Evolutionary conservation across 495 filamentous ascomycete genomes (phyloP), one percentile per base, ranked within the genome.

Genomic region (Xylaria castorea): DNA sequence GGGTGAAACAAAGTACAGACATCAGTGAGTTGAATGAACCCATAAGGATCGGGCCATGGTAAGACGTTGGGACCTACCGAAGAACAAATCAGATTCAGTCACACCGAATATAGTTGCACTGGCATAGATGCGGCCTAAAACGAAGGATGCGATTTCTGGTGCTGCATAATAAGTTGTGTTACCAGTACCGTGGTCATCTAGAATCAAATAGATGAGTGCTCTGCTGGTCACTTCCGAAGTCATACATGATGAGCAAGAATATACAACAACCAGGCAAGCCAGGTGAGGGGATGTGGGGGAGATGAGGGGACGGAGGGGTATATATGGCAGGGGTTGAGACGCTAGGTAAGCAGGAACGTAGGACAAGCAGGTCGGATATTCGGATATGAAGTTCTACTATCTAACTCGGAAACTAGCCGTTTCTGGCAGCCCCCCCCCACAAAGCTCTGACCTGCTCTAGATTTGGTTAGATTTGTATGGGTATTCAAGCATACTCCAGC

Each of bases 161-260:
- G 4, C 9, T 3, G 58, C 18, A n/a, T n/a, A n/a, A 61, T 38
- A 61, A 38, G n/a, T 14, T n/a, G 34, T 5, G 3, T 38, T 61
- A 38, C 58, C 58, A 38, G 58, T 61, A 61, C 34, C 58, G 32
- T 22, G 58, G 58, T 61, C 38, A 1, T n/a, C 2, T 22, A 1
- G 18, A 22, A 38, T n/a, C 20, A 61, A 61, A 61, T 61, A 61
- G 34, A 61, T 61, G 58, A 61, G 20, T n/a, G 58, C 34, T 22
- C 30, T 61, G 32, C 34, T 30, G 4, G 58, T 38, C 25, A 6
- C 58, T n/a, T 38, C 32, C 20, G 20, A 61, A 61, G 58, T 16
- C 25, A 6, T 40, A 22, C 32, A 42, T 18, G n/a, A 27, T 64
- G 61, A 64, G 61, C 61, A 64, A 64, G 61, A 64, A 64, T 64